Evolutionary conservation across 192 early-diverging fungal species (phyloP), one percentile per base, ranked within the genome.

Genomic region (Podila minutissima): DNA sequence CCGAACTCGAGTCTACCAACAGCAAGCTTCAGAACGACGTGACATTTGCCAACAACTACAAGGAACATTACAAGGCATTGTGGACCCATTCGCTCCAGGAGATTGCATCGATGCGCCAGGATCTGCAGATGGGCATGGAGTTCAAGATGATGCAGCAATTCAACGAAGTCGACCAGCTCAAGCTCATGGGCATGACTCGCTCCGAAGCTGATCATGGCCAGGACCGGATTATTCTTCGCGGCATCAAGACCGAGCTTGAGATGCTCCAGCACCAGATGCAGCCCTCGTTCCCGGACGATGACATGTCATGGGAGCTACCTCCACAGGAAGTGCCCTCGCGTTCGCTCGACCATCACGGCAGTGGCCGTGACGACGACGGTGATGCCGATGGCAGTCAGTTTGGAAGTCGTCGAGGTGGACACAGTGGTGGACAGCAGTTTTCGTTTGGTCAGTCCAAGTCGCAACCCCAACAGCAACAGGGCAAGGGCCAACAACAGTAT

Each of bases 71-170:
- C 46, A 81, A 81, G 62, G 62, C 77, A 3, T 57, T 81, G 13
- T 81, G 77, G 77, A 81, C 77, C 19, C 77, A 81, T 53, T 81
- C 77, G 9, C 51, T 81, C 4, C 77, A 81, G 37, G 77, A 81
- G 66, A 81, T 81, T 73, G 77, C 70, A 0, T 81, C 77, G 61
- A 81, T 81, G 77, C 59, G 77, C 3, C 77, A 81, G 62, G 71
- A 81, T 31, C 26, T 81, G 37, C 77, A 81, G 66, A 81, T 81
- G 77, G 77, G 77, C 0, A 81, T 81, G 77, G 77, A 81, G 58
- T 72, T 81, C 71, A 81, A 81, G 77, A 81, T 81, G 77, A 81
- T 81, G 77, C 70, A 81, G 37, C 70, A 81, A 58, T 81, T 73
- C 26, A 81, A 81, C 55, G 77, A 81, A 51, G 77, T 81, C 3